Evolutionary conservation across 352 stramenopile genomes (phyloP).

Genomic region (Globisporangium carolinianum): DNA sequence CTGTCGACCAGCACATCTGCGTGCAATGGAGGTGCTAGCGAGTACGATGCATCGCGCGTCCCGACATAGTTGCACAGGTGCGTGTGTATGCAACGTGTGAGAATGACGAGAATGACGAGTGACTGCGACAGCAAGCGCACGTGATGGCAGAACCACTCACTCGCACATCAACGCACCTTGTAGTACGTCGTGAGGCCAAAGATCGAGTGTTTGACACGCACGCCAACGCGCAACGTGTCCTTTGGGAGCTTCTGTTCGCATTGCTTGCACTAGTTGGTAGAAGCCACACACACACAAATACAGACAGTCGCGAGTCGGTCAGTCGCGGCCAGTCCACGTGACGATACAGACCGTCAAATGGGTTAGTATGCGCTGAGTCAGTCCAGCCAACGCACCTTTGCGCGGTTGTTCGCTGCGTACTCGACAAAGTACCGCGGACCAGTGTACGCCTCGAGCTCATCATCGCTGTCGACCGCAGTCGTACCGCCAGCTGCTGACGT

Average conservation of each 20-base stretch:
- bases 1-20: slow-evolving; percentile 27
- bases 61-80: too few species aligned
- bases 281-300: too few species aligned
- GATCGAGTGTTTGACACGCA: slow-evolving; percentile 67
- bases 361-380: too few species aligned
- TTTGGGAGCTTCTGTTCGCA: slow-evolving; percentile 58
- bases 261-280: slow-evolving; percentile 41
- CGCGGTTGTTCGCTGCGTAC: slow-evolving; percentile 48
- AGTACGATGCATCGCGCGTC: too few species aligned
- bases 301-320: too few species aligned
- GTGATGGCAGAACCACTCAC: too few species aligned
- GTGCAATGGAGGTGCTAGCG: slow-evolving; percentile 35
- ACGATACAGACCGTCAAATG: too few species aligned
- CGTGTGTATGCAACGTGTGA: background rate
- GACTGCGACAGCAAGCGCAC: background rate
- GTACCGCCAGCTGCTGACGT: background rate
- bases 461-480: slow-evolving; percentile 24
- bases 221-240: slow-evolving; percentile 38
- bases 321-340: background rate
- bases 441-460: slow-evolving; percentile 33
- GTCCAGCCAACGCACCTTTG: slow-evolving; percentile 30
- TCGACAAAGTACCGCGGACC: slow-evolving; percentile 62
- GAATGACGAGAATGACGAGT: slow-evolving; percentile 1
- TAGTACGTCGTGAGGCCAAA: slow-evolving; percentile 78
- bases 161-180: slow-evolving; percentile 33